Conservation (phyloP, 2,329 filamentous ascomycete genomes). For the Sporothrix curviconia region DNA sequence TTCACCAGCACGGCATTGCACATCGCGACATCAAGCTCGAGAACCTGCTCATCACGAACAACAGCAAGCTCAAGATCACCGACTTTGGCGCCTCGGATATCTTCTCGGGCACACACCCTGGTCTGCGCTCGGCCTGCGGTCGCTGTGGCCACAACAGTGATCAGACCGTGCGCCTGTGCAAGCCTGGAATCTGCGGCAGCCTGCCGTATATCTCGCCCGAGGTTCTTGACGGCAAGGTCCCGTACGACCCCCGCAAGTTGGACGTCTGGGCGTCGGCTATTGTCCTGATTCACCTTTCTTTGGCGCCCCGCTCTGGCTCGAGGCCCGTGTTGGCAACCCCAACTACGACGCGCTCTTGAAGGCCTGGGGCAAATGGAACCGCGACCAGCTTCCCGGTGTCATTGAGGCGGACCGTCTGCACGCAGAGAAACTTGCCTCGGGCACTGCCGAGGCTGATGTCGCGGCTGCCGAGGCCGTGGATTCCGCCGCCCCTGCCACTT, state of each 20-base stretch:
- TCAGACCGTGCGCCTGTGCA: slow-evolving; percentile 61
- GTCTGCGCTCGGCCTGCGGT: slow-evolving; percentile 63
- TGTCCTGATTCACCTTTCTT: slow-evolving; percentile 72
- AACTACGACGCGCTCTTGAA: slow-evolving; percentile 59
- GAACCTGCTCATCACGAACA: slow-evolving; percentile 71
- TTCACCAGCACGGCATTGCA: slow-evolving; percentile 78
- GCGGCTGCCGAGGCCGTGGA: not conserved
- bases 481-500: not conserved
- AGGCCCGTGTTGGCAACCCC: slow-evolving; percentile 48
- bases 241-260: slow-evolving; percentile 67
- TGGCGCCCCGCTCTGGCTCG: slow-evolving; percentile 66
- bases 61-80: slow-evolving; percentile 81
- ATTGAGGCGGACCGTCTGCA: slow-evolving; percentile 42
- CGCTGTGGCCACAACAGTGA: slow-evolving; percentile 69
- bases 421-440: too few relatives aligned
- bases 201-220: slow-evolving; percentile 84
- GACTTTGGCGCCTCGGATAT: slow-evolving; percentile 89
- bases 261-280: slow-evolving; percentile 85
- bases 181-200: slow-evolving; percentile 77
- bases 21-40: slow-evolving; percentile 89
- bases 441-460: too few relatives aligned
- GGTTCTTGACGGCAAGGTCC: slow-evolving; percentile 60
- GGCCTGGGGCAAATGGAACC: slow-evolving; percentile 64
- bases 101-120: slow-evolving; percentile 75
- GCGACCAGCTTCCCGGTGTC: slow-evolving; percentile 36